phyloP scores from a whole-genome alignment of 768 basidiomycete genomes.

The Mycena latifolia region DNA sequence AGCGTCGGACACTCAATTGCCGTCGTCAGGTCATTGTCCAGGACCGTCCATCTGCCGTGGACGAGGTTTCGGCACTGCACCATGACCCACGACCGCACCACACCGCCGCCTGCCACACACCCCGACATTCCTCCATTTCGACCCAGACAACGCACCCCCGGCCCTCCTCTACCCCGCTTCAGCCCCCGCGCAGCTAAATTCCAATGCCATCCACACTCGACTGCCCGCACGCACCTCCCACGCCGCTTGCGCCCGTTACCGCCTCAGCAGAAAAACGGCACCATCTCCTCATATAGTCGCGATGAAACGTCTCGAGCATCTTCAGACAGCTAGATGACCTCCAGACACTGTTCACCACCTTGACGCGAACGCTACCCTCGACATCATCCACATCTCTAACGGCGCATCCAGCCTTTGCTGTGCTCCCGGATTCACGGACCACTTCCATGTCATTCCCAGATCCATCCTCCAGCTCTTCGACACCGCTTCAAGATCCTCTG shows the following conservation, averaged over 20 bases:
- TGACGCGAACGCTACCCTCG: background rate
- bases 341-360: background rate
- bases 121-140: background rate
- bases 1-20: conserved; percentile 5
- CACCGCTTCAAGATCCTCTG: conserved; percentile 12
- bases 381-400: background rate
- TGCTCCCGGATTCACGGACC: background rate
- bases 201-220: background rate
- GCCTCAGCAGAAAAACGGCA: background rate
- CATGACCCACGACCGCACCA: background rate
- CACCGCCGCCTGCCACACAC: background rate
- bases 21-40: background rate
- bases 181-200: background rate
- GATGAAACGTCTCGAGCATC: no score
- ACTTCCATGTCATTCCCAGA: conserved; percentile 1
- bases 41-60: background rate
- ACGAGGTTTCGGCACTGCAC: background rate
- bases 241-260: background rate
- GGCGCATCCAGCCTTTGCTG: background rate
- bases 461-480: background rate
- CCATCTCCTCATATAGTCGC: background rate
- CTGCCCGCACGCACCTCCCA: background rate
- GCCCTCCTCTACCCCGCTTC: background rate
- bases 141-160: background rate
- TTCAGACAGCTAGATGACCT: background rate